Evolutionary conservation across 2,329 filamentous ascomycete species (phyloP), one percentile per base, ranked within the genome.

Genomic region (Epichloe uncinata): DNA sequence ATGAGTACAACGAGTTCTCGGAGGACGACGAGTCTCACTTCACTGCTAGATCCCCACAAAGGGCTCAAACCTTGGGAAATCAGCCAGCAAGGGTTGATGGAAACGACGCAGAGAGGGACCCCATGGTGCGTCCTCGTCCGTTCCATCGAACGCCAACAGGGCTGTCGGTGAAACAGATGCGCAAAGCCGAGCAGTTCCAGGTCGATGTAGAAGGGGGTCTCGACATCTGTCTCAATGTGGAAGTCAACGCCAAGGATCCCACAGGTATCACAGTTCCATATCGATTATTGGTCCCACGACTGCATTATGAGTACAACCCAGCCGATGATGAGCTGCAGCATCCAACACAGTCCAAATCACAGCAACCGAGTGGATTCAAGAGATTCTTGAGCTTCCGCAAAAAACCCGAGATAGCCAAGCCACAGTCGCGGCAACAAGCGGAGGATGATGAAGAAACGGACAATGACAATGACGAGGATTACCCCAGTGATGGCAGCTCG

Each of bases 221-320:
- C 9, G 89, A 96, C 56, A 83, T 98, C 36, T 85, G 81, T 47
- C 68, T 98, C 42, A 95, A 96, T 58, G 81, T 95, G 54, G 93
- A 98, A 68, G 81, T 96, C 53, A 89, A 84, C 58, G 78, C 86
- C 42, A 81, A 80, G 54, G 89, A 98, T 58, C 91, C 93, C 0
- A 77, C 85, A 0, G 94, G 93, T 13, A 88, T 87, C 55, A 98
- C 93, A 0, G 79, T 81, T 47, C 87, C 89, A 8, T 98, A 98
- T 64, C 76, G 88, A 38, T 69, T 98, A 5, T 75, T 97, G 2
- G 83, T 98, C 5, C 93, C 94, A 11, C 80, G 81, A 48, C 70
- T 98, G 47, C 76, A 74, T 66, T 82, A 82, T 51, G 73, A 78
- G 47, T 74, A 77, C 53, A 63, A 68, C 15, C 61, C 62, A 2